Base-by-base conservation (phyloP, 352 stramenopile species). In the Phytophthora pini region DNA sequence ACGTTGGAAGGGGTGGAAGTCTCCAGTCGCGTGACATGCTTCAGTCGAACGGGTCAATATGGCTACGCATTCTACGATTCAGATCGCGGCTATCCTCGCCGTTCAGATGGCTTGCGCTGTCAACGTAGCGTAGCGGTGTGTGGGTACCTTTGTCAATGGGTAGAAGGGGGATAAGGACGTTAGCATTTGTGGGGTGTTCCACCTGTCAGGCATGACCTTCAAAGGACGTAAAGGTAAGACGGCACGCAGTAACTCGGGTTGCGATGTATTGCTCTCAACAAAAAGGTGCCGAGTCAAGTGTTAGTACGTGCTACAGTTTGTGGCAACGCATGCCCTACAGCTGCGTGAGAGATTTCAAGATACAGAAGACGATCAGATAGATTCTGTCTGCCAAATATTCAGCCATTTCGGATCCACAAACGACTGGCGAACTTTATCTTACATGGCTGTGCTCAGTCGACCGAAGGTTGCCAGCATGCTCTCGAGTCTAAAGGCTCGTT, bases 371-470 rank as follows among this genome's bases (percentile, higher is more conserved):
- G 65, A 46, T 44, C 49, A 61, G 15, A 61, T 20, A 20, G 17
- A 20, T 20, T 20, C 17, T 20, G 17, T 20, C 17, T 26, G 24
- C 36, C 39, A 68, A 3, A 12, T 20, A 17, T n/a, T 70, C 53
- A 12, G 57, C 44, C 31, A 56, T 20, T 44, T 64, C 8, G 57
- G 43, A n/a, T 70, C 59, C 24, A 76, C 68, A 43, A 72, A 70
- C 49, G 74, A 40, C 20, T 55, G 67, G 4, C 59, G 54, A 32
- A 74, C 51, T 13, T 74, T 50, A 1, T 55, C 69, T n/a, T 20
- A 65, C 45, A 8, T 9, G 31, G 11, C 31, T 12, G 31, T 34
- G 31, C 31, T 34, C 31, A 8, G 31, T 20, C 17, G 17, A 20
- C 17, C 17, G 17, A 11, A 34, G 11, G 3, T 31, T 31, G 5